Base-by-base conservation (phyloP, 768 basidiomycete species). In the Mycena belliarum region DNA sequence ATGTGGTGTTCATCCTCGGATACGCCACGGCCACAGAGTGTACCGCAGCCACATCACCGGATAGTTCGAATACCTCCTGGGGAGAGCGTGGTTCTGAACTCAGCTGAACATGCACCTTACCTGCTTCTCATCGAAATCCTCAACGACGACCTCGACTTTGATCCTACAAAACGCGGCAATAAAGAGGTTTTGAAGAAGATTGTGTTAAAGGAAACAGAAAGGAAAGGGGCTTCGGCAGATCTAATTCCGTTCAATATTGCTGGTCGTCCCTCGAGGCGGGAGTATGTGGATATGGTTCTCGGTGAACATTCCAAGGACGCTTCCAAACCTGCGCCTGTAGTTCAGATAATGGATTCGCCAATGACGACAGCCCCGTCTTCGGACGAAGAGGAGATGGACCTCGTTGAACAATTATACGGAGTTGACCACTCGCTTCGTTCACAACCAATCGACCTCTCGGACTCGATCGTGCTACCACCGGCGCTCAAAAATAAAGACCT, bases 21-120 rank as follows among this genome's bases (percentile, higher is more conserved):
- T 68, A 69, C 72, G 24, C 76, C 79, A 24, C 71, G 70, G 55
- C 64, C 72, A 21, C 70, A 73, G 15, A 67, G 72, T 37, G 72
- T 77, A 38, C 77, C 81, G 7, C 77, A 84, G 66, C 85, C 90
- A 6, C 96, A 98, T 70, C 95, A 98, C 70, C 88, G 93, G 41
- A 93, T 99, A 49, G 95, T 98, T 49, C 87, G 97, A 62, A 96
- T 99, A 67, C 95, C 96, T 12, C 96, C 97, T 3, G 93, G 95
- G 15, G 97, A 99, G 76, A 91, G 93, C 55, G 97, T 98, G 43
- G 97, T 98, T 11, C 82, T 99, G 25, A 99, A 99, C 70, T 98
- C 96, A 20, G 97, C 97, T 4, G 95, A 99, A 72, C 84, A 91
- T 33, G 95, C 94, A 0, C 97, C 97, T 6, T 99, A 92, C 69